Evolutionary conservation across 73 alveolate genomes (phyloP), one percentile per base, ranked within the genome.

Genomic region (Paramecium caudatum): DNA sequence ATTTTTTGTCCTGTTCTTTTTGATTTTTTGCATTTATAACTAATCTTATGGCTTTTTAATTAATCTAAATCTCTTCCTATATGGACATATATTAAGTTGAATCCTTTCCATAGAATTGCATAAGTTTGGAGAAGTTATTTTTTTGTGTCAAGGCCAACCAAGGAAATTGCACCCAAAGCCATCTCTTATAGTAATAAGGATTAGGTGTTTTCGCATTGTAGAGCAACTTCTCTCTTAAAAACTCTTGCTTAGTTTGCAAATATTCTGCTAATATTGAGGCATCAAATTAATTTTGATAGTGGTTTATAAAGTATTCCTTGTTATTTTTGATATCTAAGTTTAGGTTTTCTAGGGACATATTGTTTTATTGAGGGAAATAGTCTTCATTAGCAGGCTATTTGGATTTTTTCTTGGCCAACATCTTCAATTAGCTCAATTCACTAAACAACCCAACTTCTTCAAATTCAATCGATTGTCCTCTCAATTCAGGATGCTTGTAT

Each of bases 121-220:
- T 74, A 2, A 74, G 5, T 15, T 74, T 45, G 0, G 88, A 74
- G 33, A 74, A 74, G 15, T 74, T 43, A 23, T 21, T 39, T 17
- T 74, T 74, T 39, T 19, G 21, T 0, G 69, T 74, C 7, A 74
- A 39, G 1, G 69, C 61, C 3, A 74, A 27, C 88, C 88, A 74
- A 19, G 88, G 88, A 39, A 74, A 74, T 74, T 74, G 25, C n/a
- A 45, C 47, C 88, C 88, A 74, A 8, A 74, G 16, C 88, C 88
- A 74, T 45, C 88, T 74, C 21, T 74, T 74, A 45, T 74, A 74
- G 19, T 74, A 74, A 74, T 74, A 74, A 10, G 43, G 62, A 27
- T 74, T 27, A 21, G 43, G 62, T 12, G 7, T 13, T 39, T 45
- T 74, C 6, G 23, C 17, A 17, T 19, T 41, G 3, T 19, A 17